Base-by-base conservation (phyloP, 2,329 filamentous ascomycete genomes). In the Colletotrichum noveboracense region DNA sequence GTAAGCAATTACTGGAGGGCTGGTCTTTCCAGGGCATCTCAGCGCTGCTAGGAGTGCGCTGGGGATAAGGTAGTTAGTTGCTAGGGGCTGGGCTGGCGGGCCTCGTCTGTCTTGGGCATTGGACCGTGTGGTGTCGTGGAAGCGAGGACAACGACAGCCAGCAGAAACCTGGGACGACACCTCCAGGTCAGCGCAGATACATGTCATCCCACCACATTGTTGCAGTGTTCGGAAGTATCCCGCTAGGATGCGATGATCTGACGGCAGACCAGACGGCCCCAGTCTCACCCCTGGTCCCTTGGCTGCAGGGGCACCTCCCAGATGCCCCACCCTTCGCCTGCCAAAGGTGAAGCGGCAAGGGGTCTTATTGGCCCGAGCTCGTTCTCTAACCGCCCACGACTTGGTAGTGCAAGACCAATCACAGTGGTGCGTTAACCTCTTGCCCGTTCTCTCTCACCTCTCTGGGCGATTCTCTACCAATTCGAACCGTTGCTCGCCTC, bases 311-410 rank as follows among this genome's bases (percentile, higher is more conserved):
- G 32, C 56, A 24, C 56, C 43, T 52, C 43, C 43, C 43, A 21
- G 43, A 52, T 52, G 43, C 43, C 14, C 36, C 38, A 70, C 48
- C 52, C 67, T 36, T 71, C 62, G 32, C 61, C 78, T 78, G 77
- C 64, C 79, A 79, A 69, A 77, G 78, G 77, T 72, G 74, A 74
- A 66, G 79, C 78, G 81, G 79, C 71, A 79, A 79, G 79, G 52
- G 61, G 64, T 70, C 71, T 82, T 74, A 86, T 87, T 86, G 85
- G 85, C 74, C 76, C 32, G 58, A 67, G 66, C 66, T 56, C 71
- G 56, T 68, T 76, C 79, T 83, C 80, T 86, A 87, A 81, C 86
- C 86, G 86, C 86, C 85, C 82, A 82, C 80, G 73, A 48, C 58
- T 64, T 68, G 58, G 48, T 30, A 16, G 74, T 78, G 75, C 76